Evolutionary conservation across 768 basidiomycete species (phyloP), one percentile per base, ranked within the genome.

Genomic region (Chalciporus piperatus): DNA sequence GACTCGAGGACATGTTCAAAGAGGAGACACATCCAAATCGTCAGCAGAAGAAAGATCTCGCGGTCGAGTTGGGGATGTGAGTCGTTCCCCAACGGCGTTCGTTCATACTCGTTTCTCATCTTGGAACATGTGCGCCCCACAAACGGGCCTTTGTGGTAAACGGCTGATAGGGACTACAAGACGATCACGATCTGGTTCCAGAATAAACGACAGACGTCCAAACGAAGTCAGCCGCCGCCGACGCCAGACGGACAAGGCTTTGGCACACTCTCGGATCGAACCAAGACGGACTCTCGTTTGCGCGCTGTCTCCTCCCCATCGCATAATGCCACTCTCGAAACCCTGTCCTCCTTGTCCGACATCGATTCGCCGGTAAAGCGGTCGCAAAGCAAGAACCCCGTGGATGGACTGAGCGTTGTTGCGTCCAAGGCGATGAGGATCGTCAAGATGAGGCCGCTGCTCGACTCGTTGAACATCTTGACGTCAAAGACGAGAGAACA

Each of bases 181-280:
- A 70, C 75, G 11, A 56, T 77, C 54, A 77, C 85, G n/a, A 84
- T 89, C 37, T 90, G 87, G 87, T 89, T 89, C 65, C 87, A 90
- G 69, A 90, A 90, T 66, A 87, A 83, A 68, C 83, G 87, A 14
- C 85, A 89, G 60, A 83, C 68, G 32, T 50, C 71, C 43, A 76
- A 75, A 51, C 63, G 66, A 22, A 45, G 52, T 45, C 64, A 55
- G 48, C 48, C 37, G 16, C 48, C 33, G 16, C 41, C 25, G 6
- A 37, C 7, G 37, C 6, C 0, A 43, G 55, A 57, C 11, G 12
- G 1, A 9, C 32, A 4, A 23, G 22, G 19, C 9, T 14, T 13
- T n/a, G 10, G 38, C 25, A 19, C 41, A 14, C 16, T 37, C 37
- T 3, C 19, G n/a, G 51, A 23, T 25, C 59, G 43, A 23, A 4